Conservation (phyloP, 495 filamentous ascomycete species). For the Tricharina praecox region DNA sequence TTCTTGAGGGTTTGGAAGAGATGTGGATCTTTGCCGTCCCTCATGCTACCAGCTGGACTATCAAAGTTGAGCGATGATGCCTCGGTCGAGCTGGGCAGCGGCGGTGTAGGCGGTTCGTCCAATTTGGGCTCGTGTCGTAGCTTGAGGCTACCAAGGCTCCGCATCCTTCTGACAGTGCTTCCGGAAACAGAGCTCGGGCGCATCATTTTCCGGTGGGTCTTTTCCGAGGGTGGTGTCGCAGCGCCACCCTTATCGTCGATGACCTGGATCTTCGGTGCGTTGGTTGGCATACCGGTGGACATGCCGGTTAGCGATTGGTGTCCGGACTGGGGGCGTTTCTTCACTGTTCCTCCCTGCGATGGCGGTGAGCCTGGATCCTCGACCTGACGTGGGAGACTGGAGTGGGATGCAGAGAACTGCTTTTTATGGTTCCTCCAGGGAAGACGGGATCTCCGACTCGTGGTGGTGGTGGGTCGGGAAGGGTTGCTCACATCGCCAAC, state of each 20-base stretch:
- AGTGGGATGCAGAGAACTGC: slow-evolving; percentile 19
- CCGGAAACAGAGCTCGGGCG: slow-evolving; percentile 24
- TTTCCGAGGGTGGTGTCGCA: slow-evolving; percentile 7
- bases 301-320: slow-evolving; percentile 18
- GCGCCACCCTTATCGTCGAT: slow-evolving; percentile 22
- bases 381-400: slow-evolving; percentile 20
- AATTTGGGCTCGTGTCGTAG: neutral
- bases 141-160: slow-evolving; percentile 2
- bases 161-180: slow-evolving; percentile 21
- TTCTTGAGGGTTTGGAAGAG: slow-evolving; percentile 23
- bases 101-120: slow-evolving; percentile 3
- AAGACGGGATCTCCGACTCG: slow-evolving; percentile 21
- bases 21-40: slow-evolving; percentile 13
- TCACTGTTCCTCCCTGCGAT: slow-evolving; percentile 3
- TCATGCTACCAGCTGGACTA: neutral
- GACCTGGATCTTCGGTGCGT: slow-evolving; percentile 26
- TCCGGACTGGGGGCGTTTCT: slow-evolving; percentile 22
- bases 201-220: slow-evolving; percentile 10
- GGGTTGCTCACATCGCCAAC: slow-evolving; percentile 30
- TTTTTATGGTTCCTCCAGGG: slow-evolving; percentile 20
- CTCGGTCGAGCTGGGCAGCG: slow-evolving; percentile 5
- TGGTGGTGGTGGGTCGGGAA: slow-evolving; percentile 11
- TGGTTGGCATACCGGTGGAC: slow-evolving; percentile 7
- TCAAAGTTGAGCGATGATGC: slow-evolving; percentile 7
- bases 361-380: neutral